Evolutionary conservation across 768 basidiomycete species (phyloP).

Genomic region (Brasilioporus rufonigricans): DNA sequence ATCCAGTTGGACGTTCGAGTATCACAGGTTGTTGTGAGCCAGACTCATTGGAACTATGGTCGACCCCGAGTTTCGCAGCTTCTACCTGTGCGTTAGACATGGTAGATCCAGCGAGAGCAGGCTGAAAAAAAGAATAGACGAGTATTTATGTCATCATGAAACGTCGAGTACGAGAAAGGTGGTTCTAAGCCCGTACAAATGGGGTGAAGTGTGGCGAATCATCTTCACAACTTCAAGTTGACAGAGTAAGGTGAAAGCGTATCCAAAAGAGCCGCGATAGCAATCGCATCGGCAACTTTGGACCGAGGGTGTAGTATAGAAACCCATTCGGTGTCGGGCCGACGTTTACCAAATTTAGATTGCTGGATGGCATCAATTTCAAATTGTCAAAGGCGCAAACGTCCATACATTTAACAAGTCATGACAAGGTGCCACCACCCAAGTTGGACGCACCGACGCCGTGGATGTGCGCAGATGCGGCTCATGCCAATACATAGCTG

Average conservation of each 20-base stretch:
- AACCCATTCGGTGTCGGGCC: too few species aligned
- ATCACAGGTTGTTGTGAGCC: slow-evolving; percentile 23
- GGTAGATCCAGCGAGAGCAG: not conserved
- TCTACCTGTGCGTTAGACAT: slow-evolving; percentile 23
- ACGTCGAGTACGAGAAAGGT: not conserved
- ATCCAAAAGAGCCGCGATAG: not conserved
- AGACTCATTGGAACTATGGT: slow-evolving; percentile 19
- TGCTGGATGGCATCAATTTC: too few species aligned
- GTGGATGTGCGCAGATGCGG: too few species aligned
- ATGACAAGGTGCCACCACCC: too few species aligned
- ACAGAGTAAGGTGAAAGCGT: too few species aligned
- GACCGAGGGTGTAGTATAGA: too few species aligned
- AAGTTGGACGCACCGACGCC: too few species aligned
- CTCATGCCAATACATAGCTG: too few species aligned
- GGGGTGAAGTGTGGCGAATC: not conserved
- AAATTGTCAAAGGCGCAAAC: too few species aligned
- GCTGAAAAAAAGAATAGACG: not conserved
- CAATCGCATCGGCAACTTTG: not conserved
- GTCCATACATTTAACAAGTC: too few species aligned
- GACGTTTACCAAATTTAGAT: too few species aligned
- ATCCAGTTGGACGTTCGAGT: slow-evolving; percentile 48
- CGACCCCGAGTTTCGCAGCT: slow-evolving; percentile 17
- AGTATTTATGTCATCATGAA: slow-evolving; percentile 2
- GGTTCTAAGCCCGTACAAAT: not conserved
- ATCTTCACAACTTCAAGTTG: too few species aligned